phyloP scores from a whole-genome alignment of 352 stramenopile genomes.

The Phytophthora megakarya region DNA sequence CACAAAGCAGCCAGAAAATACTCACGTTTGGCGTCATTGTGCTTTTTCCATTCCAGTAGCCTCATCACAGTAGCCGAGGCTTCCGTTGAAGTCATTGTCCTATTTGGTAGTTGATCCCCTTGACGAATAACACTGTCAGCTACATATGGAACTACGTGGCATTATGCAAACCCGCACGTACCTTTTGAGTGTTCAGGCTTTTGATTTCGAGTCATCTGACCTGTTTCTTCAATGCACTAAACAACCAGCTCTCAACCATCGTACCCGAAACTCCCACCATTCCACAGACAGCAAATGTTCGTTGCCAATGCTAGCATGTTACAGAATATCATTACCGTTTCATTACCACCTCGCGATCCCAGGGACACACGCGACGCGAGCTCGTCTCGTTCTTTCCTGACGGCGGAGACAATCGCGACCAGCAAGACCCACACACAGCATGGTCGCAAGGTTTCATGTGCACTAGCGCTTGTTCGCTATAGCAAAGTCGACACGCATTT shows the following conservation, averaged over 20 bases:
- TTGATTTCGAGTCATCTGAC: conserved; percentile 4
- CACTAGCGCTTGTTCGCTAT: conserved; percentile 44
- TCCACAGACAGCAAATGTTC: conserved; percentile 1
- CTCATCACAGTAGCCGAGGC: conserved; percentile 8
- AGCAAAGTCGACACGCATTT: conserved; percentile 55
- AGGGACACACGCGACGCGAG: conserved; percentile 49
- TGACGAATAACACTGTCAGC: too few species aligned
- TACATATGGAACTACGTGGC: too few species aligned
- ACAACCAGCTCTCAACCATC: not conserved
- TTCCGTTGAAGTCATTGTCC: conserved; percentile 10
- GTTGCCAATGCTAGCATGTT: conserved; percentile 25
- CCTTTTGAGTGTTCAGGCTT: not conserved
- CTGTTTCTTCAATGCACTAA: not conserved
- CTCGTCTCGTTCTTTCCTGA: conserved; percentile 26
- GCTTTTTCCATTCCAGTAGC: conserved; percentile 28
- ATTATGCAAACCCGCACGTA: conserved; percentile 3
- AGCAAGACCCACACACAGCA: conserved; percentile 52
- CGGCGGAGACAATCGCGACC: conserved; percentile 48
- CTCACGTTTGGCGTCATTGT: conserved; percentile 26
- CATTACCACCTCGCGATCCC: conserved; percentile 62
- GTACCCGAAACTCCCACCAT: conserved; percentile 17
- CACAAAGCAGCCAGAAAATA: not conserved
- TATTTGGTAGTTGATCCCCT: conserved; percentile 1
- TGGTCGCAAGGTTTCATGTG: conserved; percentile 64
- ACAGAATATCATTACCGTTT: conserved; percentile 28